Base-by-base conservation (phyloP, 192 early-diverging fungal genomes). In the Spinellus fusiger region DNA sequence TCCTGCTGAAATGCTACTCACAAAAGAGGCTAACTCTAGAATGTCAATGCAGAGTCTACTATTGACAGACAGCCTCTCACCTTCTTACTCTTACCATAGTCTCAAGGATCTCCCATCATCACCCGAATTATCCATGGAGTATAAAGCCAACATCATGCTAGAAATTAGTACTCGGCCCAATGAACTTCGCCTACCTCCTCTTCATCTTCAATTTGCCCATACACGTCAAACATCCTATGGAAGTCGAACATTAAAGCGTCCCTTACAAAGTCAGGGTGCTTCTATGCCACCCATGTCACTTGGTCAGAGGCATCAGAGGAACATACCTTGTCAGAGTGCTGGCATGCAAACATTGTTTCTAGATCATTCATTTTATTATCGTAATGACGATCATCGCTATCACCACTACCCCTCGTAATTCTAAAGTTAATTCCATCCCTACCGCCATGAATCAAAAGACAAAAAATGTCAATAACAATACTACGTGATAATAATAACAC, bases 41-140 rank as follows among this genome's bases (percentile, higher is more conserved):
- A 56, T 56, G 54, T 56, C 54, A 25, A 56, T 56, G 54, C 29
- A 56, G 33, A 56, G 34, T 33, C 6, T 56, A 13, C 23, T 56
- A 56, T 33, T 44, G 40, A n/a, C 40, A 12, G 4, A 35, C 54
- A 12, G 25, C 20, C n/a, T n/a, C n/a, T n/a, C n/a, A n/a, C n/a
- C n/a, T n/a, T n/a, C n/a, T n/a, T n/a, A n/a, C n/a, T n/a, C n/a
- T n/a, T n/a, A n/a, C n/a, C n/a, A n/a, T n/a, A n/a, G n/a, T n/a
- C n/a, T n/a, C n/a, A n/a, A n/a, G n/a, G n/a, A n/a, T n/a, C n/a
- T n/a, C n/a, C n/a, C n/a, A n/a, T n/a, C n/a, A n/a, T n/a, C n/a
- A n/a, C n/a, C n/a, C n/a, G n/a, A n/a, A n/a, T n/a, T n/a, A n/a
- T n/a, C n/a, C n/a, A n/a, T n/a, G n/a, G n/a, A n/a, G n/a, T n/a